Conservation (phyloP, 768 basidiomycete genomes). For the Leccinum longicurvipes region DNA sequence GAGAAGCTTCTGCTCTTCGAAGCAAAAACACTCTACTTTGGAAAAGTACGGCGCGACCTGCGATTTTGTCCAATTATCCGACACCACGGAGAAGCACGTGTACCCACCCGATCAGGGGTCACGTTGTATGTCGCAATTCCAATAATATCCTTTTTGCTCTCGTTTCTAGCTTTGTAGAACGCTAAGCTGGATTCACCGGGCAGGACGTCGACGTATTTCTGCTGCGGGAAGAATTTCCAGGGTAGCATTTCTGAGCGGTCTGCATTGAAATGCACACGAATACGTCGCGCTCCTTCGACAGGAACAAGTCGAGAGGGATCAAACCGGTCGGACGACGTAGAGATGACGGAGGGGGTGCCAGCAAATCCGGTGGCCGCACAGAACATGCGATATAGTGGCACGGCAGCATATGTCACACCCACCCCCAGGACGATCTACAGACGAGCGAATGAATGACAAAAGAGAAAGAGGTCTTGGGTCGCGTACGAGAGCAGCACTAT, state of each 20-base stretch:
- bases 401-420: conserved; percentile 94
- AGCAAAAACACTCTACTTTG: conserved; percentile 99
- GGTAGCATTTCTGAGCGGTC: conserved; percentile 86
- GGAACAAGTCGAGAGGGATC: conserved; percentile 84
- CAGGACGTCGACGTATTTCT: conserved; percentile 83
- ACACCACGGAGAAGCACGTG: neutral
- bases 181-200: conserved; percentile 96
- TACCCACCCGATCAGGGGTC: conserved; percentile 88
- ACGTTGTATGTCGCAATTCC: conserved; percentile 99
- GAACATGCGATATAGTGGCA: conserved; percentile 96
- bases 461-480: neutral
- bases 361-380: conserved; percentile 97
- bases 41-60: conserved; percentile 98
- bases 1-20: conserved; percentile 94
- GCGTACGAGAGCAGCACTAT: conserved; percentile 77
- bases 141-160: conserved; percentile 81
- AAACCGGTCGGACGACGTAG: conserved; percentile 58
- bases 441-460: conserved; percentile 1
- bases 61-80: neutral
- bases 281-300: conserved; percentile 61
- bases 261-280: conserved; percentile 96
- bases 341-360: conserved; percentile 87
- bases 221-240: conserved; percentile 91
- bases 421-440: conserved; percentile 70
- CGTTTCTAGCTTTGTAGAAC: conserved; percentile 93